Evolutionary conservation across 2,329 filamentous ascomycete species (phyloP).

Genomic region (Ploettnerulaceae sp.): DNA sequence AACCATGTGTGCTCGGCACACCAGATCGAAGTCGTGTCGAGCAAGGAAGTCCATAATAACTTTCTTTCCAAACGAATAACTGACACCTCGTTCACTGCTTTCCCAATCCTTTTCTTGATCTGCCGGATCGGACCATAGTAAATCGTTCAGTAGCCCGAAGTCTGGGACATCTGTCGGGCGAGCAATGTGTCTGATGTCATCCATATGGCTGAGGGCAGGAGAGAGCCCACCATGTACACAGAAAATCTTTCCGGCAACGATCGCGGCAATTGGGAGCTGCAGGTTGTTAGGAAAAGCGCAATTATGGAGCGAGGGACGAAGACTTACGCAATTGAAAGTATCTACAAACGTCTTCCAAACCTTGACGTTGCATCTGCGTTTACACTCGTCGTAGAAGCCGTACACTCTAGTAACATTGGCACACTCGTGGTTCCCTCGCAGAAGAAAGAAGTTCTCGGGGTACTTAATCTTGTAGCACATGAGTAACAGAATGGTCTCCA

Average conservation of each 20-base stretch:
- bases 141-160: constrained; percentile 89
- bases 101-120: constrained; percentile 99
- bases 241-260: constrained; percentile 95
- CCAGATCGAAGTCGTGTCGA: constrained; percentile 92
- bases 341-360: constrained; percentile 98
- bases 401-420: constrained; percentile 94
- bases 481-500: constrained; percentile 89
- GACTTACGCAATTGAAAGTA: constrained; percentile 72
- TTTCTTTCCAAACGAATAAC: constrained; percentile 97
- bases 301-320: background rate
- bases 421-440: constrained; percentile 94
- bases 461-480: constrained; percentile 97
- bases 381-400: constrained; percentile 98
- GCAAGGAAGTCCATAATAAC: constrained; percentile 96
- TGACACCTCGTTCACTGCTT: constrained; percentile 92
- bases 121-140: constrained; percentile 95
- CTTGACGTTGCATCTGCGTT: constrained; percentile 92
- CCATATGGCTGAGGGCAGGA: constrained; percentile 91
- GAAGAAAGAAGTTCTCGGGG: constrained; percentile 93
- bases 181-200: constrained; percentile 94
- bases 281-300: constrained; percentile 16
- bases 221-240: constrained; percentile 94
- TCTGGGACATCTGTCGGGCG: constrained; percentile 96
- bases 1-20: constrained; percentile 98
- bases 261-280: constrained; percentile 82